These are phyloP conservation scores for Trametes cingulata DNA, from an alignment of 768 basidiomycete genomes.

Conservation along the genomic window DNA sequence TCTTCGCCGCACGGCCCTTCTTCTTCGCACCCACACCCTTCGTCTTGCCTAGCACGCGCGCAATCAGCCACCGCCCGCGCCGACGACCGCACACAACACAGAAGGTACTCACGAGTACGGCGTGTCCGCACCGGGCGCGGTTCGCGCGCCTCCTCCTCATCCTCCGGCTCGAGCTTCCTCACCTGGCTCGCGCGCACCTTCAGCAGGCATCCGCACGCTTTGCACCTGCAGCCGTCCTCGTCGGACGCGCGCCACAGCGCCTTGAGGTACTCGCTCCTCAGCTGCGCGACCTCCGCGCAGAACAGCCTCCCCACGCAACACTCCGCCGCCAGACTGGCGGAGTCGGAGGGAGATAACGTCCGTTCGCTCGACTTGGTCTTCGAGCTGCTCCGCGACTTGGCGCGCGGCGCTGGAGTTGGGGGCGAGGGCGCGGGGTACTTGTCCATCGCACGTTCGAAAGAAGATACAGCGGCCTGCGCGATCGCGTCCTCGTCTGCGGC, in stretches of 20 bases:
- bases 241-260: conserved; percentile 7
- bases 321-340: not conserved
- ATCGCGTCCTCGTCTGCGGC: conserved; percentile 96
- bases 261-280: conserved; percentile 14
- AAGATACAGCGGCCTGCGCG: conserved; percentile 93
- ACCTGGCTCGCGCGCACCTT: not conserved
- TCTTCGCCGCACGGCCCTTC: not conserved
- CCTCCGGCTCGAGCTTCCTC: not conserved
- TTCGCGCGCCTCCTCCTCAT: not conserved
- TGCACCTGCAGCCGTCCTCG: conserved; percentile 1
- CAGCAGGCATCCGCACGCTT: conserved; percentile 12
- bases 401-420: not conserved
- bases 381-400: not conserved
- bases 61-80: not conserved
- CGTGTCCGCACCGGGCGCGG: not conserved
- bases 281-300: conserved; percentile 16
- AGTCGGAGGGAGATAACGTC: not conserved
- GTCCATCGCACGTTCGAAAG: conserved; percentile 31
- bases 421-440: conserved; percentile 16
- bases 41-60: conserved; percentile 2
- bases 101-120: conserved; percentile 6
- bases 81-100: not conserved
- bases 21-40: conserved; percentile 2
- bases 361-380: not conserved
- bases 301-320: not conserved